A percentile compares a stretch with the other conserved stretches of the same genome.
Conservation (phyloP, 2,329 filamentous ascomycete species). For the Fusarium sp. region DNA sequence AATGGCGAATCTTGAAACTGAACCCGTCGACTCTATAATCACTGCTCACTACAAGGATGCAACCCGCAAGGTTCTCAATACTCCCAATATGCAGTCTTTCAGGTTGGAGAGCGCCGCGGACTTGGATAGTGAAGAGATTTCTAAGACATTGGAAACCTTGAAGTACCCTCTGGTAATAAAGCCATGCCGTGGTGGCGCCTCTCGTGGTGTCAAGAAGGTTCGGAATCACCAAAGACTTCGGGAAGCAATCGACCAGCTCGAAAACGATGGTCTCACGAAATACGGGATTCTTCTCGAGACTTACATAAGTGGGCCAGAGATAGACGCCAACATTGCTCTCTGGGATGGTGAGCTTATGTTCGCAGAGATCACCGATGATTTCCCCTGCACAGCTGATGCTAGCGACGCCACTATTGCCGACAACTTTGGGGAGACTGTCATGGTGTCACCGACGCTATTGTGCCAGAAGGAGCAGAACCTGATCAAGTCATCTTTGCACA, state of each 20-base stretch:
- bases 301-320: neutral
- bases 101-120: neutral
- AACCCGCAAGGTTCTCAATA: neutral
- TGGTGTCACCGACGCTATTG: neutral
- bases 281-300: neutral
- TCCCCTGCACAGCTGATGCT: neutral
- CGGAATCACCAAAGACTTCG: neutral
- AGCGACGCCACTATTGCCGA: neutral
- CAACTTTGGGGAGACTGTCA: neutral
- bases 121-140: neutral
- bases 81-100: neutral
- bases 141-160: rapidly evolving
- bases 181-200: neutral
- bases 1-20: neutral
- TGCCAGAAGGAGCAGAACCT: neutral
- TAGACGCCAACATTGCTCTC: neutral
- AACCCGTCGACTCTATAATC: neutral
- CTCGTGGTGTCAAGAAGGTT: neutral
- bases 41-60: neutral
- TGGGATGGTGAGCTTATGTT: neutral
- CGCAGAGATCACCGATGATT: neutral
- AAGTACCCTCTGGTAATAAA: neutral
- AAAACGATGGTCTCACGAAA: neutral
- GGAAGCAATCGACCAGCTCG: neutral
- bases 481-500: neutral